Base-by-base conservation (phyloP, 2,329 filamentous ascomycete species). In the Hirsutella thompsonii region DNA sequence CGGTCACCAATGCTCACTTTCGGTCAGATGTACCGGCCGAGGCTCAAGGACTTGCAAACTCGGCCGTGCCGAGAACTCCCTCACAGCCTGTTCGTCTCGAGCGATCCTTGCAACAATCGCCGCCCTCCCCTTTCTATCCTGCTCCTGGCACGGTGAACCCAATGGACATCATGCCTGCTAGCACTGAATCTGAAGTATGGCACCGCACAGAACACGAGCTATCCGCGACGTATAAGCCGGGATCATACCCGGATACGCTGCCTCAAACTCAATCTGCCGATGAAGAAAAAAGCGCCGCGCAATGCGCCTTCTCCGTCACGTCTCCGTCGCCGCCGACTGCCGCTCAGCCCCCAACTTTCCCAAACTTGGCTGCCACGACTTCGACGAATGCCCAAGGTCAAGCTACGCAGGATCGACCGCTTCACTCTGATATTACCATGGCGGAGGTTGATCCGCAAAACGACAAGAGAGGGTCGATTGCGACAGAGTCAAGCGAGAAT, bases 161-260 rank as follows among this genome's bases (percentile, higher is more conserved):
- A 1, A 71, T 71, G 64, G 67, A 71, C 38, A 66, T 74, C 23
- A 72, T 72, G 70, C 66, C 62, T 5, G 55, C 62, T 3, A 58
- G 56, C 14, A 62, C 60, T 3, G 52, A 63, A 43, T 55, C 55
- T 8, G 62, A 64, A 43, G 42, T 58, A 21, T 61, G 56, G 54
- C 54, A 64, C 39, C 51, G 55, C 29, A 62, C 56, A 14, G 61
- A 63, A 44, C 57, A 61, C 41, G 53, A 62, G 42, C 49, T 64
- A 30, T 53, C 50, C 33, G 43, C 53, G 20, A 49, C 53, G 9
- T 52, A 57, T 20, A 43, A 54, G 35, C 48, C 48, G 26, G 53
- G 53, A 8, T 53, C 55, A 20, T 48, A 49, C 5, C 40, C 39
- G 2, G 20, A 20, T 10, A 38, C 44, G 8, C 41, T 35, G 13